These are phyloP conservation scores for Teunomyces cretensis DNA, from an alignment of 805 yeast genomes.

Conservation along the genomic window DNA sequence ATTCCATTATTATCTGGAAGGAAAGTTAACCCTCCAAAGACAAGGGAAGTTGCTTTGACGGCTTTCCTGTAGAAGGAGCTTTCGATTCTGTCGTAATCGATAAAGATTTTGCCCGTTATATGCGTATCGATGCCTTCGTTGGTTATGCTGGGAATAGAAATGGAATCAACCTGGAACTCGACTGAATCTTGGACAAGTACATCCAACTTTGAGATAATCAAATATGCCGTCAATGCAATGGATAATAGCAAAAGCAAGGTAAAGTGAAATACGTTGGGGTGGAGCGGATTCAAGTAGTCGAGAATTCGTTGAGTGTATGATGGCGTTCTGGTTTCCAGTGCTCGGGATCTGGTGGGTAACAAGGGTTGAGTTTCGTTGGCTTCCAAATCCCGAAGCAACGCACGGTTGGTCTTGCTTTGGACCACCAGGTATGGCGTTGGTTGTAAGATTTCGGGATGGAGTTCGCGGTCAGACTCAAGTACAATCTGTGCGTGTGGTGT, in stretches of 20 bases:
- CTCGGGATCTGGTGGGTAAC: neutral
- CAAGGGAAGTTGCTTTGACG: slow-evolving; percentile 19
- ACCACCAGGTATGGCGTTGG: neutral
- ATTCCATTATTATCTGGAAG: slow-evolving; percentile 17
- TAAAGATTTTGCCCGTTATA: slow-evolving; percentile 22
- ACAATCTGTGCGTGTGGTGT: neutral
- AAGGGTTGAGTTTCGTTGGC: neutral
- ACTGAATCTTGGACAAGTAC: slow-evolving; percentile 19
- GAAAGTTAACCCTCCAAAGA: slow-evolving; percentile 24
- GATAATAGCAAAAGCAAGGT: slow-evolving; percentile 6
- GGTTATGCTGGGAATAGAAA: slow-evolving; percentile 21
- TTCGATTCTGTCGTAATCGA: slow-evolving; percentile 28
- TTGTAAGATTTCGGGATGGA: neutral
- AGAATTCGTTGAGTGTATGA: neutral
- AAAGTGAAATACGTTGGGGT: slow-evolving; percentile 6
- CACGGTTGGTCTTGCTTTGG: neutral
- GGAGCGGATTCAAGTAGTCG: slow-evolving; percentile 6
- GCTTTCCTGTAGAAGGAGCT: slow-evolving; percentile 20
- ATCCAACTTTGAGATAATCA: slow-evolving; percentile 10
- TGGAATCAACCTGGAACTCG: slow-evolving; percentile 20
- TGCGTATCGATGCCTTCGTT: slow-evolving; percentile 29
- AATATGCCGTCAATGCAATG: slow-evolving; percentile 4
- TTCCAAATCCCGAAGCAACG: neutral
- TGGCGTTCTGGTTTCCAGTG: neutral
- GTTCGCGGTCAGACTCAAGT: neutral